Evolutionary conservation across 139 green algal genomes (phyloP).

Genomic region (Chlamydomonas schloesseri): DNA sequence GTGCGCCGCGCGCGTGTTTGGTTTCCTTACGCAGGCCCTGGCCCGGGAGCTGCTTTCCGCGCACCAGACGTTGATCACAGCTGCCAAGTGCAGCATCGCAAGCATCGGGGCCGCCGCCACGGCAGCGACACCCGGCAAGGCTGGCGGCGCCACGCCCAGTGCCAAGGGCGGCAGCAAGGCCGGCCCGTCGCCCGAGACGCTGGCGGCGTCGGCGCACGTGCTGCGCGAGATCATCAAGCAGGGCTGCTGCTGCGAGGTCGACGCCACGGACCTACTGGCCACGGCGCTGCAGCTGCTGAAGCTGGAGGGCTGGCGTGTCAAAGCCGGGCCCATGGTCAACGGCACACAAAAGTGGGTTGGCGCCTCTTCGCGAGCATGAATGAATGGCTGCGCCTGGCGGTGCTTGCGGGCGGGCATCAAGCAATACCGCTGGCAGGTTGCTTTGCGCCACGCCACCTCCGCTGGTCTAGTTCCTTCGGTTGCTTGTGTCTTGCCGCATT

Average conservation of each 20-base stretch:
- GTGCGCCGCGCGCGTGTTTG: too few species aligned
- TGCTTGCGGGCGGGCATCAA: too few species aligned
- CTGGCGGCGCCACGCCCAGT: too few species aligned
- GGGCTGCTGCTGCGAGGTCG: slow-evolving; percentile 59
- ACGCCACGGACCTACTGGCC: slow-evolving; percentile 44
- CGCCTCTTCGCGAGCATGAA: too few species aligned
- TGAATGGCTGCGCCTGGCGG: too few species aligned
- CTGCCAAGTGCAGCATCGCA: neutral
- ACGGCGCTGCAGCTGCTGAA: slow-evolving; percentile 55
- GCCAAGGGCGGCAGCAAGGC: too few species aligned
- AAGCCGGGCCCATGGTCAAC: too few species aligned
- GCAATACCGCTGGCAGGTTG: too few species aligned
- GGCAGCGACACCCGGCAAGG: neutral
- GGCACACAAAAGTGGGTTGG: too few species aligned
- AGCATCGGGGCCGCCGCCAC: neutral
- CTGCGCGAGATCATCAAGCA: slow-evolving; percentile 45
- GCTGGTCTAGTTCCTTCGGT: too few species aligned
- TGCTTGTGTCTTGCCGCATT: too few species aligned
- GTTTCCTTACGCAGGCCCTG: neutral
- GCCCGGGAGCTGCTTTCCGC: neutral
- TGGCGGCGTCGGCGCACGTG: neutral
- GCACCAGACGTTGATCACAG: neutral
- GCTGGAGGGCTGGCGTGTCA: neutral
- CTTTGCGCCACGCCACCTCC: too few species aligned
- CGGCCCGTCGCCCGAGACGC: neutral